These are phyloP conservation scores for Termitomyces titanicus DNA, from an alignment of 768 basidiomycete genomes.

Conservation along the genomic window DNA sequence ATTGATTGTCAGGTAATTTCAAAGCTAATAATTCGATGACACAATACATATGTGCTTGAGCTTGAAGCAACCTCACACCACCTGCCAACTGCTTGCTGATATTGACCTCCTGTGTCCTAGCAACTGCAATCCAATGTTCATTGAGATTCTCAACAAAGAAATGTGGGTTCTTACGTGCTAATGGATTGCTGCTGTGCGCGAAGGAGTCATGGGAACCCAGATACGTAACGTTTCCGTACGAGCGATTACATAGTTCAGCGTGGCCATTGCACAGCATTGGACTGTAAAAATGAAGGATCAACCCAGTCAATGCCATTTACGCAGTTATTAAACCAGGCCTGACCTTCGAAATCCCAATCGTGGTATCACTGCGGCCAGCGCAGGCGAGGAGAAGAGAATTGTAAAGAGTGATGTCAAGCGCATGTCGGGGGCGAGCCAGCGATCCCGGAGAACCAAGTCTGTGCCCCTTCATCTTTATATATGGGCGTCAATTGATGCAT, in stretches of 20 bases:
- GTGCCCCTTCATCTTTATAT: no score
- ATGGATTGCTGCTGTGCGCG: constrained; percentile 6
- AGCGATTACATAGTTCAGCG: constrained; percentile 13
- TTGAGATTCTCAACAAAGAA: neutral
- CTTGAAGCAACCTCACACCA: neutral
- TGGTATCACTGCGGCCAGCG: neutral
- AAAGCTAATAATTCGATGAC: neutral
- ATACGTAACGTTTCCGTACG: constrained; percentile 14
- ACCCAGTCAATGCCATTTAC: no score
- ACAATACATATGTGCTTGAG: neutral
- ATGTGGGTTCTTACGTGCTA: neutral
- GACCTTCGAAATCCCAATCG: neutral
- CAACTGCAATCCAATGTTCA: neutral
- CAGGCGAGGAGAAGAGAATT: neutral
- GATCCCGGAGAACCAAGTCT: no score
- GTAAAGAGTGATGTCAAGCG: neutral
- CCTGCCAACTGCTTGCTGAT: neutral
- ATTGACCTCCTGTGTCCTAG: neutral
- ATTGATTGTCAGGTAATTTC: neutral
- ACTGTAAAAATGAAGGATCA: neutral
- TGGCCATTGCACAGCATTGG: constrained; percentile 12
- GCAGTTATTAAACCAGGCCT: neutral
- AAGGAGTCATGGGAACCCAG: constrained; percentile 12
- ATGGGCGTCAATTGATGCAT: no score
- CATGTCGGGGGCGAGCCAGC: no score